Percentiles rank a stretch among this genome's conserved stretches.
phyloP scores from a whole-genome alignment of 2,329 filamentous ascomycete genomes.

The Diaporthe vaccinii region DNA sequence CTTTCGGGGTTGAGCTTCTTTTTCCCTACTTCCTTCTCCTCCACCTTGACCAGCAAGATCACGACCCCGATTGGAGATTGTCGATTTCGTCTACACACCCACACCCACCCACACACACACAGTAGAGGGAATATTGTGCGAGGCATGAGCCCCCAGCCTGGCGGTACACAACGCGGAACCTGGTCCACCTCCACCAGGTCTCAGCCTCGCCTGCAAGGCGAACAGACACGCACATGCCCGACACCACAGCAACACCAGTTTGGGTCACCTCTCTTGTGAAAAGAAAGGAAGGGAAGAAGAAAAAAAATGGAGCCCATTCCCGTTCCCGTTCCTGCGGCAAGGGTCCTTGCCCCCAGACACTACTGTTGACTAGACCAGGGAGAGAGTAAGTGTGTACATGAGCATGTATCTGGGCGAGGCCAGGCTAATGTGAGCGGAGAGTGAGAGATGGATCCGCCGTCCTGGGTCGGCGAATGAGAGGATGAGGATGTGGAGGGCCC shows the following conservation, averaged over 20 bases:
- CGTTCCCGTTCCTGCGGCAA: slow-evolving; percentile 12
- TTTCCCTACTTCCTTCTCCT: not conserved
- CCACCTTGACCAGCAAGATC: not conserved
- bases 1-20: not conserved
- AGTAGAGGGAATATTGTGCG: not conserved
- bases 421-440: slow-evolving; percentile 13
- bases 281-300: not conserved
- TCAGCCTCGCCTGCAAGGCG: slow-evolving; percentile 12
- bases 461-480: slow-evolving; percentile 34
- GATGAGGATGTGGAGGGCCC: not conserved
- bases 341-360: slow-evolving; percentile 13
- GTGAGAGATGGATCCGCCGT: slow-evolving; percentile 28
- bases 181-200: not conserved
- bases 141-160: not conserved
- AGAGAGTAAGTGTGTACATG: not conserved
- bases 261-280: not conserved
- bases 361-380: slow-evolving; percentile 7
- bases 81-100: not conserved
- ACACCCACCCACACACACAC: not conserved
- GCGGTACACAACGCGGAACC: not conserved
- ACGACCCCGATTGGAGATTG: not conserved
- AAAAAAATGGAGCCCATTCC: not conserved
- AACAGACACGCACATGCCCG: not conserved
- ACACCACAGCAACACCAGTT: not conserved
- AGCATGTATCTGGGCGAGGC: not conserved